Evolutionary conservation across 805 yeast genomes (phyloP), one percentile per base, ranked within the genome.

Genomic region (Pichia exigua): DNA sequence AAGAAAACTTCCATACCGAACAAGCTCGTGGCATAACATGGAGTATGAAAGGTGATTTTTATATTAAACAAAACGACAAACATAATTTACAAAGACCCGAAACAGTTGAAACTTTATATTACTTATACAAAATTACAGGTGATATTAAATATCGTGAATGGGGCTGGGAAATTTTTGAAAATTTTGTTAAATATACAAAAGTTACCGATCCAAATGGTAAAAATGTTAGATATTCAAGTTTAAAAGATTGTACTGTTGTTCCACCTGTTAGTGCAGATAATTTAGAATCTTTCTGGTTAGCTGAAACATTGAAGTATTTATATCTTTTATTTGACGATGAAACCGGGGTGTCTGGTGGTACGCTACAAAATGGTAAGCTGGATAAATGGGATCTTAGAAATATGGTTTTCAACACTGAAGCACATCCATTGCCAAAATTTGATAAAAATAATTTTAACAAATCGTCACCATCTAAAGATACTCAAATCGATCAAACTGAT

Each of bases 51-150:
- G 55, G 55, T 11, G 59, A 56, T 39, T 86, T 88, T 65, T 65
- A 58, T 53, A 82, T 88, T 61, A 86, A 86, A 64, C 82, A 81
- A 9, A 65, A 69, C 17, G 97, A 91, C 65, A 77, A 74, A 48
- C 97, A 91, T 66, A 89, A 89, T 66, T 71, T 91, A 55, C 97
- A 90, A 70, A 76, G 97, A 58, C 97, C 97, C 1, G 97, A 91
- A 66, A 88, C 97, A 2, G 95, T 90, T 2, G 97, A 91, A 68
- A 83, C 95, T 1, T 72, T 91, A 43, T 91, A 84, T 73, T 77
- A 85, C 58, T 70, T 91, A 56, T 91, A 83, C 70, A 80, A 90
- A 58, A 73, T 89, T 57, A 87, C 96, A 1, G 83, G 84, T 27
- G 94, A 90, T 62, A 79, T 78, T 38, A 84, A 84, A 61, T 90